Conservation (phyloP, 1,284 basidiomycete species). For the Ceraceosorus guamensis region DNA sequence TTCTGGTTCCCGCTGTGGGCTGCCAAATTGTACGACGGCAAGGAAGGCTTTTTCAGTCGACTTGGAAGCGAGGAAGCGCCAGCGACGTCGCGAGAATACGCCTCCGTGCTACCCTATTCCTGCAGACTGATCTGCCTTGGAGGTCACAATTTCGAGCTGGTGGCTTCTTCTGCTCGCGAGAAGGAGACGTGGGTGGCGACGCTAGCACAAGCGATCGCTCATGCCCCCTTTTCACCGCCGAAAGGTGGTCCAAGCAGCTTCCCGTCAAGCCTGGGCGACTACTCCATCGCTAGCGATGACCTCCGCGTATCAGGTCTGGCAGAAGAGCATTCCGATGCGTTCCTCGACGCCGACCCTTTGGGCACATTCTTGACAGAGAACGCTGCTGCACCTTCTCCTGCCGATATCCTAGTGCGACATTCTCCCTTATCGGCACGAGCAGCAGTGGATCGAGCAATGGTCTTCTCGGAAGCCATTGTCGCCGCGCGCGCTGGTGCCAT, state of each 20-base stretch:
- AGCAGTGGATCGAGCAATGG: conserved; percentile 39
- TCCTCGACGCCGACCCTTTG: conserved; percentile 15
- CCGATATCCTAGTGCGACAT: conserved; percentile 34
- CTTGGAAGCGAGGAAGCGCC: neutral
- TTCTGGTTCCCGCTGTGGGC: conserved; percentile 45
- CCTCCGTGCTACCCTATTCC: conserved; percentile 29
- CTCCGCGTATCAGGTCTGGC: neutral
- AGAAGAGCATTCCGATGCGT: neutral
- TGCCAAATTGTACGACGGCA: conserved; percentile 20
- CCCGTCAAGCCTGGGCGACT: conserved; percentile 27
- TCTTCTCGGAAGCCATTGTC: conserved; percentile 34
- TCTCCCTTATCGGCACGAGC: conserved; percentile 34
- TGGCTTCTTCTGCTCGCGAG: conserved; percentile 37
- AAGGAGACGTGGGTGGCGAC: conserved; percentile 35
- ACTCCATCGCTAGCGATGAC: conserved; percentile 11
- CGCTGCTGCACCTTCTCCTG: conserved; percentile 11
- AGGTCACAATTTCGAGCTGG: conserved; percentile 43
- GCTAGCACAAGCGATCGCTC: conserved; percentile 26
- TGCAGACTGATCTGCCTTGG: conserved; percentile 37
- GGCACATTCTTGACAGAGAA: conserved; percentile 30
- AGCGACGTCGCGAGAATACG: conserved; percentile 5
- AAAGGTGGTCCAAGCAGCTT: conserved; percentile 15
- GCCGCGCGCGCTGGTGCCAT: conserved; percentile 12
- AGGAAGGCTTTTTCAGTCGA: neutral
- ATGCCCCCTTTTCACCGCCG: conserved; percentile 20